Base-by-base conservation (phyloP, 257 asterid species). In the Capsicum rhomboideum region DNA sequence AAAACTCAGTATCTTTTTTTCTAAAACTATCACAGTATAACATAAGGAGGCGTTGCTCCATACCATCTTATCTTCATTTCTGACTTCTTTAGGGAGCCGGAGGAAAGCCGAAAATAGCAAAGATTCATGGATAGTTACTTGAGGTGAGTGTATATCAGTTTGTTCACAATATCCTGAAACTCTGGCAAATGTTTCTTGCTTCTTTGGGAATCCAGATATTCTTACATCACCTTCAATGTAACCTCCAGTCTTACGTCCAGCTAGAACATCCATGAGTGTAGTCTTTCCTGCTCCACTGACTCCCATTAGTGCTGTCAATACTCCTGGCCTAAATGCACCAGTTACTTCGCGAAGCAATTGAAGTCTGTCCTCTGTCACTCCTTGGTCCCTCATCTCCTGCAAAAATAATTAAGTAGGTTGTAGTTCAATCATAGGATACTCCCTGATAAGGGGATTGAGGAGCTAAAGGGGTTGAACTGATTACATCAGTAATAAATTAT, bases 241-340 rank as follows among this genome's bases (percentile, higher is more conserved):
- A 26, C 97, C 97, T 3, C 92, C 91, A 1, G 94, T 93, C 78
- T 93, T 93, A 29, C 95, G 86, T 59, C 95, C 97, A 0, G 94
- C 90, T 31, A 93, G 86, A 85, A 93, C 97, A 84, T 93, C 97
- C 97, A 93, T 90, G 34, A 93, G 85, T 2, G 95, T 93, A 4
- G 97, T 93, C 86, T 93, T 93, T 78, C 97, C 97, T 29, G 97
- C 97, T 83, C 97, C 97, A 79, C 97, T 93, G 71, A 93, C 91
- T 86, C 97, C 97, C 94, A 91, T 91, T 64, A 93, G 37, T 9
- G 97, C 95, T 54, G 97, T 93, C 88, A 93, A 74, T 78, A 93
- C 92, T 67, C 97, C 93, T 11, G 97, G 95, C 91, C 94, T 90
- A 58, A 91, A 93, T 78, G 94, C 87, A 64, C 97, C 94, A 12